Percentiles rank a stretch among this genome's conserved stretches.
phyloP scores from a whole-genome alignment of 805 yeast genomes.

The Wickerhamomyces sydowiorum region DNA sequence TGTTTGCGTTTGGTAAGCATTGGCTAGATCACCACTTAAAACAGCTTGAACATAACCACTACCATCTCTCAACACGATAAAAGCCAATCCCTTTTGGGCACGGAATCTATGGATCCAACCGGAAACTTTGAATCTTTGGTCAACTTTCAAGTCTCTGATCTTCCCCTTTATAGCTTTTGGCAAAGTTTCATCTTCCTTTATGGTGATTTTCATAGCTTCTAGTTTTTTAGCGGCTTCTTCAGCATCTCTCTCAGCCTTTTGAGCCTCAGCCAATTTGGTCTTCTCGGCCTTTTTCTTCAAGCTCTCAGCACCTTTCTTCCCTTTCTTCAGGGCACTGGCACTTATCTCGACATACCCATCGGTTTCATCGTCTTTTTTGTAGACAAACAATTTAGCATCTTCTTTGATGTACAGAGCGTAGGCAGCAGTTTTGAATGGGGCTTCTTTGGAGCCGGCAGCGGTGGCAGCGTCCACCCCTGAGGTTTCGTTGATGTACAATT shows the following conservation, averaged over 20 bases:
- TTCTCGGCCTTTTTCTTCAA: constrained; percentile 62
- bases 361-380: constrained; percentile 54
- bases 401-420: constrained; percentile 57
- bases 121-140: constrained; percentile 65
- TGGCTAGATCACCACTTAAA: constrained; percentile 85
- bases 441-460: constrained; percentile 55
- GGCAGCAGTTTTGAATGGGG: constrained; percentile 80
- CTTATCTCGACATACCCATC: constrained; percentile 69
- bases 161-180: constrained; percentile 67
- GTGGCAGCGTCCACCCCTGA: constrained; percentile 60
- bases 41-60: constrained; percentile 87
- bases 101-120: constrained; percentile 98
- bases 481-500: constrained; percentile 67
- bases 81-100: constrained; percentile 85
- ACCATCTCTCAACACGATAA: constrained; percentile 92
- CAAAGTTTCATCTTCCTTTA: constrained; percentile 67
- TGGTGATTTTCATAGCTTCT: constrained; percentile 72
- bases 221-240: constrained; percentile 70
- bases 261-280: constrained; percentile 47
- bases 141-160: constrained; percentile 47
- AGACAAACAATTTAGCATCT: constrained; percentile 49
- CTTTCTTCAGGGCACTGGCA: constrained; percentile 90
- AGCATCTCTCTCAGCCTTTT: constrained; percentile 50
- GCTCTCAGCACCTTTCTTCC: constrained; percentile 93
- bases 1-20: constrained; percentile 77